phyloP scores from a whole-genome alignment of 352 stramenopile genomes.

The Thraustochytrium sp. region DNA sequence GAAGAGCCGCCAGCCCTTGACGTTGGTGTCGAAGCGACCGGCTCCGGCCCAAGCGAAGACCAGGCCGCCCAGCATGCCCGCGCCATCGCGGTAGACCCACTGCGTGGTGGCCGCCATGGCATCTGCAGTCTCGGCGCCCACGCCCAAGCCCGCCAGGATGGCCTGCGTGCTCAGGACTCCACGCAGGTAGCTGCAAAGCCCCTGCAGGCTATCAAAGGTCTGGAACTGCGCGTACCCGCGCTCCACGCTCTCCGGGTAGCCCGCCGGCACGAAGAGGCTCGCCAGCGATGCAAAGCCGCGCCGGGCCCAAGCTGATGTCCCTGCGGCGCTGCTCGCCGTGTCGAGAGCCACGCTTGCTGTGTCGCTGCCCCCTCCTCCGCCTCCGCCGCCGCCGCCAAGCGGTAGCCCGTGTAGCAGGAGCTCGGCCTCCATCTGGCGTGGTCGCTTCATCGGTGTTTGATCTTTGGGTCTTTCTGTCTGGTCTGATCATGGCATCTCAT shows the following conservation, averaged over 20 bases:
- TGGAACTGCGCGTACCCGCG: constrained; percentile 84
- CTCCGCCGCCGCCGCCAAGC: too few relatives aligned
- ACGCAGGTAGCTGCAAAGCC: constrained; percentile 86
- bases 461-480: neutral
- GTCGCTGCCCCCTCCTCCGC: too few relatives aligned
- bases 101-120: constrained; percentile 54
- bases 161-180: constrained; percentile 84
- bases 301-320: too few relatives aligned
- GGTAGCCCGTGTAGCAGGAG: too few relatives aligned
- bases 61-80: constrained; percentile 78
- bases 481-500: neutral
- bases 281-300: neutral
- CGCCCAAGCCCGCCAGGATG: constrained; percentile 81
- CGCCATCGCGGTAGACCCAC: constrained; percentile 66
- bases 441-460: neutral
- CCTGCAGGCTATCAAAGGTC: constrained; percentile 87
- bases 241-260: neutral
- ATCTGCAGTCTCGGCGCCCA: constrained; percentile 69
- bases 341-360: too few relatives aligned
- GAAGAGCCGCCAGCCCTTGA: constrained; percentile 91
- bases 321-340: too few relatives aligned
- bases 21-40: constrained; percentile 83
- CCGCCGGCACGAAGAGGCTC: neutral
- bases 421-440: too few relatives aligned
- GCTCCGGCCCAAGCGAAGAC: constrained; percentile 83